Evolutionary conservation across 306 rosid genomes (phyloP), one percentile per base, ranked within the genome.

Genomic region (Quercus aquifolioides): DNA sequence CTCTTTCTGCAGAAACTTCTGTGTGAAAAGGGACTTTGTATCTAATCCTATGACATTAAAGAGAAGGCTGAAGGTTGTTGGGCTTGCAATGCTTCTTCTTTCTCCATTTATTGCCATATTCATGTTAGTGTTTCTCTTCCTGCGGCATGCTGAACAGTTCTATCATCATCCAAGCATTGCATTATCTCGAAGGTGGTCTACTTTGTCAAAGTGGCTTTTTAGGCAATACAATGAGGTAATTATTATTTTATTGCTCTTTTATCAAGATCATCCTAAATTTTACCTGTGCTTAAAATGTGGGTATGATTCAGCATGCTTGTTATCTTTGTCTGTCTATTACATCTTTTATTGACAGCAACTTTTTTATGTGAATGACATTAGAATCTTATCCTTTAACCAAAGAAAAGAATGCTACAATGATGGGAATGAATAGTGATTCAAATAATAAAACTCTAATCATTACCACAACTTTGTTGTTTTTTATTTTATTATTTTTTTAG

Each of bases 91-190:
- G 99, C 96, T 93, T 80, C 88, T 95, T 52, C 96, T 95, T 73
- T 95, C 99, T 11, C 99, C 99, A 35, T 95, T 95, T 90, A 91
- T 95, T 82, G 94, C 89, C 88, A 95, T 95, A 77, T 95, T 95
- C 88, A 91, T 95, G 99, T 84, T 95, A 81, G 98, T 90, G 72
- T 91, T 86, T 85, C 96, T 93, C 86, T 95, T 95, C 87, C 84
- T 95, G 80, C 88, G 97, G 89, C 97, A 95, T 64, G 99, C 99
- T 20, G 99, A 95, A 54, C 99, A 91, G 65, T 89, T 95, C 74
- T 95, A 93, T 84, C 90, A 95, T 67, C 97, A 95, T 76, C 99
- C 99, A 69, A 91, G 94, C 85, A 89, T 90, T 0, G 97, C 96
- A 60, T 91, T 94, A 49, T 95, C 94, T 81, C 88, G 89, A 81